phyloP scores from a whole-genome alignment of 75 land plant species.

The Pinus tabuliformis region DNA sequence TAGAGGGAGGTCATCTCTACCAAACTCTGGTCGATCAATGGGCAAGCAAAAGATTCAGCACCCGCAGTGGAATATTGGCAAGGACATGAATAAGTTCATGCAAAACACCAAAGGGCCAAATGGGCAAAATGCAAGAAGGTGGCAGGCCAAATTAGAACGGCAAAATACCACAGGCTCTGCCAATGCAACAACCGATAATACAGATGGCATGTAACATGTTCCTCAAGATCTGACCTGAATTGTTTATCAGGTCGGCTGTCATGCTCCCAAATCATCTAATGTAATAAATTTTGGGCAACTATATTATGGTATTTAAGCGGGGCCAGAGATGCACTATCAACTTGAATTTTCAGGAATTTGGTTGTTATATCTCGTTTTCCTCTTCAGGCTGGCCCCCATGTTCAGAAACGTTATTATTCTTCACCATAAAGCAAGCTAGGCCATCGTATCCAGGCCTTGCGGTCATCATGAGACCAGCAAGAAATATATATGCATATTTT shows the following conservation, averaged over 20 bases:
- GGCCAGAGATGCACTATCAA: neutral
- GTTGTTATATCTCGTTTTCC: neutral
- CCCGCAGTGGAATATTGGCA: neutral
- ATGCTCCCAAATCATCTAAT: neutral
- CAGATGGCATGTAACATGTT: neutral
- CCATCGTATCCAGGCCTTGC: neutral
- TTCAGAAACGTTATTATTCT: neutral
- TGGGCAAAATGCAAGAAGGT: neutral
- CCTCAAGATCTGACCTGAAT: neutral
- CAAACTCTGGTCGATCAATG: slow-evolving; percentile 22
- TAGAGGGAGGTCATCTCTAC: slow-evolving; percentile 54
- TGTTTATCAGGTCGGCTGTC: neutral
- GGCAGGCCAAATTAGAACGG: neutral
- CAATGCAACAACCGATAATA: neutral
- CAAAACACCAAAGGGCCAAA: neutral
- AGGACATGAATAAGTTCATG: neutral
- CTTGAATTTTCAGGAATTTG: neutral
- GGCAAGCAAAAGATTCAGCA: neutral
- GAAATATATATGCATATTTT: neutral
- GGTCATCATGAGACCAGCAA: neutral
- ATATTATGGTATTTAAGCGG: neutral
- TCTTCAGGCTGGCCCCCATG: neutral
- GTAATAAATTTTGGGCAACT: too few relatives aligned
- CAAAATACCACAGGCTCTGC: neutral
- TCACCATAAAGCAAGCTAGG: neutral